Percentiles rank a stretch among this genome's conserved stretches.
Conservation (phyloP, 306 rosid genomes). For the Rubus idaeus region DNA sequence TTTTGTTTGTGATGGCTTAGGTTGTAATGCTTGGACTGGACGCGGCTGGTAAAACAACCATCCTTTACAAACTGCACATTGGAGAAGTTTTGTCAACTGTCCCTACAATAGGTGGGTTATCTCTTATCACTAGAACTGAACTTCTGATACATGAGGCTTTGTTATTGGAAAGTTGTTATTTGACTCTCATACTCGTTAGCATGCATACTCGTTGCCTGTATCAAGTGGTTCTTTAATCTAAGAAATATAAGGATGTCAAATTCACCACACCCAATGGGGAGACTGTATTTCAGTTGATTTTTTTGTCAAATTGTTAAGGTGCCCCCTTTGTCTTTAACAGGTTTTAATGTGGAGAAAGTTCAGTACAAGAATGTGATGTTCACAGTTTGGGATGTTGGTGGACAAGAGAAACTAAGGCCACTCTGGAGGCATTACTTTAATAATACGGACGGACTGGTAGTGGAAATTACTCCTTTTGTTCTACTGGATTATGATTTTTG, state of each 20-base stretch:
- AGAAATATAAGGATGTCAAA: background rate
- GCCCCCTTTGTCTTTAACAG: slow-evolving; percentile 36
- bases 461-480: slow-evolving; percentile 18
- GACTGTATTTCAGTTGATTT: background rate
- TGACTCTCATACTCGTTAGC: background rate
- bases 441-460: slow-evolving; percentile 90
- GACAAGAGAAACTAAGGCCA: slow-evolving; percentile 94
- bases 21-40: slow-evolving; percentile 97
- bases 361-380: slow-evolving; percentile 95
- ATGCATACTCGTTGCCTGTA: background rate
- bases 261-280: background rate
- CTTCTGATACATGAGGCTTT: slow-evolving; percentile 1
- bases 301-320: background rate
- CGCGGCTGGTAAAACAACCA: slow-evolving; percentile 94
- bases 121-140: background rate
- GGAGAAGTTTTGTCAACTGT: slow-evolving; percentile 92
- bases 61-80: slow-evolving; percentile 83
- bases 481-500: background rate
- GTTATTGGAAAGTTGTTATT: background rate
- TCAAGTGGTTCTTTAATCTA: background rate
- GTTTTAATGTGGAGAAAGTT: slow-evolving; percentile 97
- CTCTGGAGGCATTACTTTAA: slow-evolving; percentile 97
- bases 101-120: slow-evolving; percentile 80
- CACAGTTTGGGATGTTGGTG: slow-evolving; percentile 99
- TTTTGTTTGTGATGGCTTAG: slow-evolving; percentile 43